phyloP scores from a whole-genome alignment of 2,329 filamentous ascomycete genomes.

The Aspergillus ochraceus region DNA sequence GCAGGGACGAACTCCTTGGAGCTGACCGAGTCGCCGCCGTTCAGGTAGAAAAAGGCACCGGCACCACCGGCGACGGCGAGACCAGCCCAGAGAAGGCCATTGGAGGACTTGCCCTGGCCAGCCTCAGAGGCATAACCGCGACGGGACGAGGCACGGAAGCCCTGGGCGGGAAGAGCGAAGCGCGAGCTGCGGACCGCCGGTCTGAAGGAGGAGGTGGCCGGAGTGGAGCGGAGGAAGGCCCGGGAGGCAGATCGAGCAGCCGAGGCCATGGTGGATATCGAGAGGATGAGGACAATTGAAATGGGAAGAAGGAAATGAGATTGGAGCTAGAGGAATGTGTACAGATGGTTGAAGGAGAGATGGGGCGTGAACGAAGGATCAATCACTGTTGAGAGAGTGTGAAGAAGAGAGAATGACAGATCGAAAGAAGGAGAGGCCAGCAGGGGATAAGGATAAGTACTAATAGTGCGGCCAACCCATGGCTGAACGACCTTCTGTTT shows the following conservation, averaged over 20 bases:
- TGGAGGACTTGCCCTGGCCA: slow-evolving; percentile 51
- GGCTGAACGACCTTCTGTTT: not conserved
- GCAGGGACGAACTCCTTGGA: slow-evolving; percentile 66
- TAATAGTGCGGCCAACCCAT: not conserved
- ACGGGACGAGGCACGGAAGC: slow-evolving; percentile 71
- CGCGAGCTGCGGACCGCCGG: slow-evolving; percentile 56
- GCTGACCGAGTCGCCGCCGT: slow-evolving; percentile 44
- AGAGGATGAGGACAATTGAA: slow-evolving; percentile 7
- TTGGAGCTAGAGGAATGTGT: not conserved
- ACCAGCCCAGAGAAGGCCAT: slow-evolving; percentile 60
- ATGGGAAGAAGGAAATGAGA: slow-evolving; percentile 2
- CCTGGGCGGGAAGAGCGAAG: slow-evolving; percentile 60
- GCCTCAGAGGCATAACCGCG: slow-evolving; percentile 77
- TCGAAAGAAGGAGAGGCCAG: slow-evolving; percentile 16
- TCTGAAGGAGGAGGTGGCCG: slow-evolving; percentile 38
- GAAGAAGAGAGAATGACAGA: slow-evolving; percentile 6
- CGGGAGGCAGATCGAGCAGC: slow-evolving; percentile 45
- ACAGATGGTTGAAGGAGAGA: not conserved
- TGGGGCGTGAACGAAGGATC: not conserved
- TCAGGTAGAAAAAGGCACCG: slow-evolving; percentile 65
- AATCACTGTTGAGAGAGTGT: not conserved
- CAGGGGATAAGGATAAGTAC: slow-evolving; percentile 2
- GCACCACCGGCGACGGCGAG: slow-evolving; percentile 61
- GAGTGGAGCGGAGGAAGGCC: slow-evolving; percentile 43
- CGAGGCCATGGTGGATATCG: slow-evolving; percentile 16